Percentiles rank a stretch among this genome's conserved stretches.
Conservation (phyloP, 2,329 filamentous ascomycete genomes). For the Atkinsonella hypoxylon region DNA sequence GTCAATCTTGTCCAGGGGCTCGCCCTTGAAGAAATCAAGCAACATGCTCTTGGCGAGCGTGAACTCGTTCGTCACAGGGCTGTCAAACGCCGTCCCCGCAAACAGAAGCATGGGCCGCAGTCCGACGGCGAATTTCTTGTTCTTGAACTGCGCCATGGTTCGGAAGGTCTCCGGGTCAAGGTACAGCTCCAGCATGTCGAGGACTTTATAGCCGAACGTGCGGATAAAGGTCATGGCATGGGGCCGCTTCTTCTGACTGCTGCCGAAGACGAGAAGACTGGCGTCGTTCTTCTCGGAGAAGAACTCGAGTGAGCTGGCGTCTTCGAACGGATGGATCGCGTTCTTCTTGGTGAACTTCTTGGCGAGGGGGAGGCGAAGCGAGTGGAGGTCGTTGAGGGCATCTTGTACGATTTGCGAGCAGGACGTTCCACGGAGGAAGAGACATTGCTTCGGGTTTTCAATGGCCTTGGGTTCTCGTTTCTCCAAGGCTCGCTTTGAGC, state of each 20-base stretch:
- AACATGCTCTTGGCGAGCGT: constrained; percentile 79
- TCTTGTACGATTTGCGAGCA: constrained; percentile 76
- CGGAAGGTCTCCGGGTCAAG: constrained; percentile 65
- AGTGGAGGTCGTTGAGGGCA: constrained; percentile 72
- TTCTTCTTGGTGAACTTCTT: constrained; percentile 98
- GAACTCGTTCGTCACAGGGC: constrained; percentile 65
- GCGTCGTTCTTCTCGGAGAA: constrained; percentile 95
- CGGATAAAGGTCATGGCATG: constrained; percentile 76
- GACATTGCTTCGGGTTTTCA: constrained; percentile 82
- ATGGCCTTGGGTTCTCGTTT: constrained; percentile 79
- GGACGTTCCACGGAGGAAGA: constrained; percentile 80
- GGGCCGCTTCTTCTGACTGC: constrained; percentile 87
- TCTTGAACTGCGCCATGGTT: constrained; percentile 63
- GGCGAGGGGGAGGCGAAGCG: constrained; percentile 71
- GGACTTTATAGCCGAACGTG: constrained; percentile 72
- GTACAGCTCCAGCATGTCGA: constrained; percentile 90
- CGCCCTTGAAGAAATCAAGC: constrained; percentile 80
- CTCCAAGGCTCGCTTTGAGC: constrained; percentile 89
- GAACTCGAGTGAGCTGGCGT: constrained; percentile 79
- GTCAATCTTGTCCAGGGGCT: constrained; percentile 67
- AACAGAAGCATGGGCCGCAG: constrained; percentile 88
- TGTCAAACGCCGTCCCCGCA: constrained; percentile 77
- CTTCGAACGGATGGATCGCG: constrained; percentile 86
- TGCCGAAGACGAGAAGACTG: constrained; percentile 71
- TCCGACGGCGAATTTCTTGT: constrained; percentile 63